Conservation (phyloP, 2,329 filamentous ascomycete species). For the Madurella mycetomatis region DNA sequence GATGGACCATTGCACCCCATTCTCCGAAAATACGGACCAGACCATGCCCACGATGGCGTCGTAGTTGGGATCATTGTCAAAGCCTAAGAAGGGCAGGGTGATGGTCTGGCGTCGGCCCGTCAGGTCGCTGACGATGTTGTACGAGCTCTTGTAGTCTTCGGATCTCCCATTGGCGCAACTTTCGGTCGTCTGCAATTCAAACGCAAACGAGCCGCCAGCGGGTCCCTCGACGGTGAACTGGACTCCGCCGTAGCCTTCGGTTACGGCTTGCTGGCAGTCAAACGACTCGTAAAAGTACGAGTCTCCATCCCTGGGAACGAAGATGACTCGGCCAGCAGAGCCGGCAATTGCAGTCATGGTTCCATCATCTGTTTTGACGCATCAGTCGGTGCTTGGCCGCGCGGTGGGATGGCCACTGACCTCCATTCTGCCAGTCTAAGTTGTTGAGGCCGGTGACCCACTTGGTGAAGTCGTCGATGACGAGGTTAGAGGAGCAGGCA, state of each 20-base stretch:
- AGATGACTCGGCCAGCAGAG: conserved; percentile 41
- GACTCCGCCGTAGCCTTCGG: conserved; percentile 43
- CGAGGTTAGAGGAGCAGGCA: conserved; percentile 27
- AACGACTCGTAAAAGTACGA: conserved; percentile 55
- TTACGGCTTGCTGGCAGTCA: conserved; percentile 41
- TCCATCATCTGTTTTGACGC: conserved; percentile 41
- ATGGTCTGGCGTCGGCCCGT: conserved; percentile 48
- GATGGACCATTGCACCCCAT: conserved; percentile 21
- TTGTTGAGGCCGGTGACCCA: conserved; percentile 28
- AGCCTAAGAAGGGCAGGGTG: conserved; percentile 46
- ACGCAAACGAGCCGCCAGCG: conserved; percentile 34
- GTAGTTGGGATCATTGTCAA: conserved; percentile 43
- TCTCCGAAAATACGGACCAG: conserved; percentile 25
- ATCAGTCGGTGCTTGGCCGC: background rate
- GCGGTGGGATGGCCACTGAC: conserved; percentile 16
- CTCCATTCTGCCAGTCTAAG: conserved; percentile 26
- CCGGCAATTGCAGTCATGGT: conserved; percentile 35
- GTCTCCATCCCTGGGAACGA: conserved; percentile 41
- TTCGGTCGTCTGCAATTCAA: conserved; percentile 44
- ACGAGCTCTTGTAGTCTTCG: conserved; percentile 22
- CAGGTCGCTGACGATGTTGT: conserved; percentile 34
- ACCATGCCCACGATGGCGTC: conserved; percentile 36
- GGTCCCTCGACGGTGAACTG: conserved; percentile 45
- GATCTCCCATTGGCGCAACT: conserved; percentile 15
- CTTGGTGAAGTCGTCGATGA: conserved; percentile 29